Base-by-base conservation (phyloP, 768 basidiomycete species). In the Tricholoma terreum region DNA sequence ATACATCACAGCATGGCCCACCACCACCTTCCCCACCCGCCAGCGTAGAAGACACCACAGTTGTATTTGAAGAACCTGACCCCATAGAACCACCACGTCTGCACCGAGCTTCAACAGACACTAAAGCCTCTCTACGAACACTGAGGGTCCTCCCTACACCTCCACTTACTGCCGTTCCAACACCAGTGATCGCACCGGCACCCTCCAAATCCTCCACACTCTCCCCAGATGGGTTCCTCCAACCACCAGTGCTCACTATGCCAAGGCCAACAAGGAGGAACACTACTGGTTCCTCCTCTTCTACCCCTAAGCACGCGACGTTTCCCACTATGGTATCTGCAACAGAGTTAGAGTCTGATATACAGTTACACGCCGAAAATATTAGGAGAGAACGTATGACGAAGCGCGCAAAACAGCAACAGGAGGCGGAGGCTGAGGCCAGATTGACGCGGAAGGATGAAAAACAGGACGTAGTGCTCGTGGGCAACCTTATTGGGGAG, bases 401-500 rank as follows among this genome's bases (percentile, higher is more conserved):
- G 43, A 92, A 92, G 70, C 77, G 90, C 14, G 86, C 80, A 6
- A 86, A 85, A 69, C 80, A 81, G 56, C 83, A 82, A 68, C 80
- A 80, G 59, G 83, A 84, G 59, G 84, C 81, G 6, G 82, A 78
- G 6, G 84, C 81, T 1, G 86, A 84, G 69, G 84, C 81, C 4
- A 82, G 78, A 6, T 70, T 85, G 50, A 85, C 80, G 19, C 64
- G 69, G 53, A 61, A 65, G 51, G 56, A 61, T 45, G 55, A 61
- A 50, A 61, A 63, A 49, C 53, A 63, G 22, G 84, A 85, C 50
- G 75, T 81, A 27, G 87, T 88, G 4, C 74, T 95, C 11, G 92
- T 98, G 0, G 97, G 97, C 0, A 98, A 98, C 70, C 75, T 98
- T 63, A 97, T 99, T 61, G 92, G 94, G n/a, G 95, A 98, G 70